These are phyloP conservation scores for Citrullus colocynthis DNA, from an alignment of 306 rosid genomes.

Conservation along the genomic window DNA sequence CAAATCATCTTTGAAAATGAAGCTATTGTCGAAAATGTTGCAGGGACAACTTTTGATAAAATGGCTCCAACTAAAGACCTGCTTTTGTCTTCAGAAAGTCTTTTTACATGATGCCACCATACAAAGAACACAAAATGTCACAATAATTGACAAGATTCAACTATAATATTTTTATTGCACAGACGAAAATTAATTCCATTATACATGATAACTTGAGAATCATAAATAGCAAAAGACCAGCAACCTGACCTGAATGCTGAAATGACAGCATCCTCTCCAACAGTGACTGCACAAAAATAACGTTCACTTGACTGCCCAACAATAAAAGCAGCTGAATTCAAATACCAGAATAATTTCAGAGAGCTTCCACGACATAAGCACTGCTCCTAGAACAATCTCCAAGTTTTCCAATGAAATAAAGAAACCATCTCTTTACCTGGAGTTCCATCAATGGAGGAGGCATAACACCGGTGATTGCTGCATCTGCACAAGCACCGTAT, in stretches of 20 bases:
- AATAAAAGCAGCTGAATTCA: slow-evolving; percentile 99
- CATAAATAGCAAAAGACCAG: background rate
- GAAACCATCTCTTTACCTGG: slow-evolving; percentile 39
- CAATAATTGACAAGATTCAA: background rate
- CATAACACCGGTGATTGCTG: slow-evolving; percentile 84
- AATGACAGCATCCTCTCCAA: slow-evolving; percentile 91
- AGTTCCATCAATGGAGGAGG: slow-evolving; percentile 96
- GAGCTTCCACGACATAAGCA: slow-evolving; percentile 29
- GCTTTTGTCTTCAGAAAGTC: slow-evolving; percentile 81
- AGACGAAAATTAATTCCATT: background rate
- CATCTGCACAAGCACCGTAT: slow-evolving; percentile 78
- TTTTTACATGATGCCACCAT: slow-evolving; percentile 13
- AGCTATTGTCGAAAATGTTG: slow-evolving; percentile 74
- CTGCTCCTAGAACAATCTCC: background rate
- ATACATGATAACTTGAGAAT: background rate
- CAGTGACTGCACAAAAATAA: slow-evolving; percentile 86
- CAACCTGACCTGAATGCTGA: slow-evolving; percentile 84
- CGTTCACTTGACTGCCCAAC: slow-evolving; percentile 96
- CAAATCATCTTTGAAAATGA: slow-evolving; percentile 82
- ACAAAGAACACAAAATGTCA: background rate
- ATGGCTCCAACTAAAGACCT: slow-evolving; percentile 87
- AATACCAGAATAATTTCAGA: slow-evolving; percentile 85
- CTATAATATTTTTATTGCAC: background rate
- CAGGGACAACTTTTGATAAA: slow-evolving; percentile 89
- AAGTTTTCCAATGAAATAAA: background rate